Evolutionary conservation across 2,329 filamentous ascomycete genomes (phyloP).

Genomic region (Coniochaeta sp.): DNA sequence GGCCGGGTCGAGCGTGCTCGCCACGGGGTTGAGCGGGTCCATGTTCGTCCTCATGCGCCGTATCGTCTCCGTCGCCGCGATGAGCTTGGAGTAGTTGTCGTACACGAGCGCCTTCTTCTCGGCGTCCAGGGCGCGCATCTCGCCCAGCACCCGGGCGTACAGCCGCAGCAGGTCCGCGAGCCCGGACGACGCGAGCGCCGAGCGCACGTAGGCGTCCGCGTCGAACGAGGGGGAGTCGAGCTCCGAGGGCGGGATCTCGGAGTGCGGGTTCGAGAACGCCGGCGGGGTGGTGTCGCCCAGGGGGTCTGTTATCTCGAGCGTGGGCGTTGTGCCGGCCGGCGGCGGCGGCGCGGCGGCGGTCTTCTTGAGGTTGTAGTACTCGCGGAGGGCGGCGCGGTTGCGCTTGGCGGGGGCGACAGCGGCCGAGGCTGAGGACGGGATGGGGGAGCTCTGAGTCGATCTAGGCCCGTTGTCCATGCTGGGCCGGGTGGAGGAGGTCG

Average conservation of each 20-base stretch:
- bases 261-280: conserved; percentile 26
- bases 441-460: conserved; percentile 52
- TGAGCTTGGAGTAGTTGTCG: conserved; percentile 96
- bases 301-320: conserved; percentile 35
- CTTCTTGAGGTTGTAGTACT: conserved; percentile 83
- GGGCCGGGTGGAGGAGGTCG: conserved; percentile 68
- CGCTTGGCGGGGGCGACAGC: conserved; percentile 30
- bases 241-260: conserved; percentile 58
- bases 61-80: conserved; percentile 94
- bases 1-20: conserved; percentile 64
- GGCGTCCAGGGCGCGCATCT: conserved; percentile 84
- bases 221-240: conserved; percentile 70
- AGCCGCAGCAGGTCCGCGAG: conserved; percentile 62
- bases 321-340: conserved; percentile 26
- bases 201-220: conserved; percentile 58
- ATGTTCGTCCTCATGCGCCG: conserved; percentile 70
- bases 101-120: conserved; percentile 97
- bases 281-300: conserved; percentile 15
- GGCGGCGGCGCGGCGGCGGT: conserved; percentile 23
- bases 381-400: conserved; percentile 81
- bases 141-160: conserved; percentile 66
- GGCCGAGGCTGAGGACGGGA: conserved; percentile 16
- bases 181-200: conserved; percentile 52
- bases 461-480: conserved; percentile 55
- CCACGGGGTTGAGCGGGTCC: conserved; percentile 70